These are phyloP conservation scores for Fusarium beomiforme DNA, from an alignment of 2,329 filamentous ascomycete species.

Conservation along the genomic window DNA sequence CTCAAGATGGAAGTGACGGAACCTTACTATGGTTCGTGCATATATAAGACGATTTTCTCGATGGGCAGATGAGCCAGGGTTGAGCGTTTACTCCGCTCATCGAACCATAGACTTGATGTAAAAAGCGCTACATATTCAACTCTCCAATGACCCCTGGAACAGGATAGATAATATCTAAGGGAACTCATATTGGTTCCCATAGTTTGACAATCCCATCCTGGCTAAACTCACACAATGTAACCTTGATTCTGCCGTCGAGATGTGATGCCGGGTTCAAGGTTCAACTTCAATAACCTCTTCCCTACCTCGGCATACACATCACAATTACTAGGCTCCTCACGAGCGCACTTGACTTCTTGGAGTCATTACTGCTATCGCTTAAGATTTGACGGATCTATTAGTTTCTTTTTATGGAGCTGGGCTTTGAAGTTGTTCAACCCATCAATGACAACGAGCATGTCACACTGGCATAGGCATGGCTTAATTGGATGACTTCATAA, in stretches of 20 bases:
- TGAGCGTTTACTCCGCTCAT: conserved; percentile 19
- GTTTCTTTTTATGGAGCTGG: conserved; percentile 8
- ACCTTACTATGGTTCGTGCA: conserved; percentile 3
- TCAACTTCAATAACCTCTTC: conserved; percentile 14
- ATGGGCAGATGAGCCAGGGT: conserved; percentile 5
- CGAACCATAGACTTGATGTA: conserved; percentile 6
- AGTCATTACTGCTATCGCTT: neutral
- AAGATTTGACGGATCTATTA: neutral
- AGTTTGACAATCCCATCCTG: neutral
- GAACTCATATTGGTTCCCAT: neutral
- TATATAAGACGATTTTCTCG: conserved; percentile 23
- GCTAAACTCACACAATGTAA: neutral
- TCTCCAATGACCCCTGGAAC: neutral
- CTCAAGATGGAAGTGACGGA: conserved; percentile 18
- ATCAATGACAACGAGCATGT: conserved; percentile 22
- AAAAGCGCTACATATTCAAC: neutral
- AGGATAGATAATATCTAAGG: neutral
- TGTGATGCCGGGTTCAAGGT: conserved; percentile 31
- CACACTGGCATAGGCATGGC: neutral
- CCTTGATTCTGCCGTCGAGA: conserved; percentile 6
- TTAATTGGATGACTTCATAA: neutral
- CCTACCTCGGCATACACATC: neutral
- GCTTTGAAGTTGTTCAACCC: conserved; percentile 1
- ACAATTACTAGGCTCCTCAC: neutral
- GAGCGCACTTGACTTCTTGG: conserved; percentile 23